Conservation (phyloP, 306 rosid genomes). For the Prunus campanulata region DNA sequence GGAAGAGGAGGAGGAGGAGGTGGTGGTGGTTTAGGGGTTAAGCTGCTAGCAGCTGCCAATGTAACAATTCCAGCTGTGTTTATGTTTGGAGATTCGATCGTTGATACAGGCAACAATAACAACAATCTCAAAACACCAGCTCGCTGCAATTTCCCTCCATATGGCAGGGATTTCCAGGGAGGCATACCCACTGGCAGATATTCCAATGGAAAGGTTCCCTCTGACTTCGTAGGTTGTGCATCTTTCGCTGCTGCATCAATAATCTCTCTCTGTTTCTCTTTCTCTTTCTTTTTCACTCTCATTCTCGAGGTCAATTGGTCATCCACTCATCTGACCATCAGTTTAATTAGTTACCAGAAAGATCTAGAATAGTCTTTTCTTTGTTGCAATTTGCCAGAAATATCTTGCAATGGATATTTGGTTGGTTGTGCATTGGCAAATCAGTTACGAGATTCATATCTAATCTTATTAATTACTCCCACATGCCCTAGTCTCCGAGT, state of each 20-base stretch:
- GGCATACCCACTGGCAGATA: slow-evolving; percentile 66
- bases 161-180: slow-evolving; percentile 54
- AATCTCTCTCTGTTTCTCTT: neutral
- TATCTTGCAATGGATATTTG: no score
- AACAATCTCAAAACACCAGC: slow-evolving; percentile 34
- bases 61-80: slow-evolving; percentile 45
- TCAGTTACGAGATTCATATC: no score
- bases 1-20: neutral
- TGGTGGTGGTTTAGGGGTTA: neutral
- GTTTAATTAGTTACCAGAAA: no score
- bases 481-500: no score
- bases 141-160: slow-evolving; percentile 64
- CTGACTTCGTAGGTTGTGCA: slow-evolving; percentile 54
- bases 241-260: neutral
- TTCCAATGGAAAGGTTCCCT: slow-evolving; percentile 63
- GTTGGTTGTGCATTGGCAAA: no score
- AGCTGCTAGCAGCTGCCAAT: neutral
- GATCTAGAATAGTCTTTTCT: no score
- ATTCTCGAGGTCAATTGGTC: neutral
- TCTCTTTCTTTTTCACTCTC: neutral
- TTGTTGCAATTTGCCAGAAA: no score
- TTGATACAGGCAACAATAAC: slow-evolving; percentile 68
- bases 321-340: no score
- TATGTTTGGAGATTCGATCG: slow-evolving; percentile 76
- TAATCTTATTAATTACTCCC: no score